Evolutionary conservation across 495 filamentous ascomycete genomes (phyloP).

Genomic region (Friedmanniomyces simplex): DNA sequence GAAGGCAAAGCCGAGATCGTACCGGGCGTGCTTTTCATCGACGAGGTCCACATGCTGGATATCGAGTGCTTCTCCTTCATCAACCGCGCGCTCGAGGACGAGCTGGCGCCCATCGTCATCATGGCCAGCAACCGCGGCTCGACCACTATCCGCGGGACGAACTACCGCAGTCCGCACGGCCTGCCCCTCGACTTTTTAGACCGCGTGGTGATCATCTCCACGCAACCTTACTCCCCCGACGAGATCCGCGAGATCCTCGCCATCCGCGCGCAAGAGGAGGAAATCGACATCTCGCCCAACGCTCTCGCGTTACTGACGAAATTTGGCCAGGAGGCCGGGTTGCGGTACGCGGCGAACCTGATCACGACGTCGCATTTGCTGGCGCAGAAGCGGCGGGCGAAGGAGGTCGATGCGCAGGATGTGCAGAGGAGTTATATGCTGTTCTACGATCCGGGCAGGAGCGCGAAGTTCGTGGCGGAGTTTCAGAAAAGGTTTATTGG

Average conservation of each 20-base stretch:
- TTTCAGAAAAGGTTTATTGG: conserved; percentile 91
- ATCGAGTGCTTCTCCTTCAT: conserved; percentile 98
- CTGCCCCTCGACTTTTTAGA: conserved; percentile 94
- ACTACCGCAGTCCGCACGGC: conserved; percentile 82
- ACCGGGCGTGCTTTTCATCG: conserved; percentile 93
- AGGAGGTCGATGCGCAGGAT: conserved; percentile 72
- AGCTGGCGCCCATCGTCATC: conserved; percentile 93
- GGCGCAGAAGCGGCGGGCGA: conserved; percentile 63
- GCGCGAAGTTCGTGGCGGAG: conserved; percentile 78
- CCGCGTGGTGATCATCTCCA: conserved; percentile 92
- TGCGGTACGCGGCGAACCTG: conserved; percentile 88
- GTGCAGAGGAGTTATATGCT: conserved; percentile 86
- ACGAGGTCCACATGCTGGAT: conserved; percentile 99
- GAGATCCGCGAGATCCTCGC: conserved; percentile 84
- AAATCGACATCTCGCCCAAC: conserved; percentile 80
- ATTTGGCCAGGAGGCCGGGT: conserved; percentile 83
- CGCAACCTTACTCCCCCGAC: conserved; percentile 71
- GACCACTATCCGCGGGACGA: conserved; percentile 85
- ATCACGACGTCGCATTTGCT: conserved; percentile 88
- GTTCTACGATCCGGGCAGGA: conserved; percentile 81
- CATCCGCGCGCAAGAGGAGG: conserved; percentile 89
- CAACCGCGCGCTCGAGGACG: conserved; percentile 89
- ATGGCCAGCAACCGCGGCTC: conserved; percentile 98
- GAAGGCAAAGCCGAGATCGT: conserved; percentile 98
- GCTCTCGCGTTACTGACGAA: conserved; percentile 87